Conservation (phyloP, 345 rosid genomes). For the Acer negundo region DNA sequence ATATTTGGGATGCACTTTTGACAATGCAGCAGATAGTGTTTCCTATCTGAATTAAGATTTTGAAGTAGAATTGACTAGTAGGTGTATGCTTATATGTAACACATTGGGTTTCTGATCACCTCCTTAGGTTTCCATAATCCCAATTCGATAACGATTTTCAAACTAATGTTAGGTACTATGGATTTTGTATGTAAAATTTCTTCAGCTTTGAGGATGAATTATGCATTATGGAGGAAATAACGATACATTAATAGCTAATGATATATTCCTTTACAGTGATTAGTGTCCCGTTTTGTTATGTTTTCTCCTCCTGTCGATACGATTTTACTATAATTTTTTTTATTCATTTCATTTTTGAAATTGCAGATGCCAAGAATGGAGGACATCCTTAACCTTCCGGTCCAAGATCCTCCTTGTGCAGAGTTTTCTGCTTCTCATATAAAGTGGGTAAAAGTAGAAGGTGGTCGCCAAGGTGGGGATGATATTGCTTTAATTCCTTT, state of each 20-base stretch:
- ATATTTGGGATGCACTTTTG: not conserved
- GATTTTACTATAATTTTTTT: not conserved
- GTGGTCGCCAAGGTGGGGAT: conserved; percentile 60
- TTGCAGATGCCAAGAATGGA: conserved; percentile 58
- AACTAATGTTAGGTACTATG: not conserved
- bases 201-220: not conserved
- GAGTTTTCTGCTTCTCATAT: conserved; percentile 53
- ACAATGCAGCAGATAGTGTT: not conserved
- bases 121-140: not conserved
- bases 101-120: not conserved
- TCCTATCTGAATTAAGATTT: not conserved
- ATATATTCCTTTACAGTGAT: not conserved
- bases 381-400: conserved; percentile 53
- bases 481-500: conserved; percentile 55
- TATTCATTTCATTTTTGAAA: not conserved
- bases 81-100: not conserved
- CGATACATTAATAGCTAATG: too few relatives aligned
- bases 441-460: conserved; percentile 53
- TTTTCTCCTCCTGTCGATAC: not conserved
- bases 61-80: not conserved
- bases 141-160: not conserved
- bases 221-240: not conserved
- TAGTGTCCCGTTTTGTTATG: not conserved
- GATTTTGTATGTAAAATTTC: not conserved
- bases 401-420: conserved; percentile 54